Conservation (phyloP, 2,329 filamentous ascomycete genomes). For the Simplicillium aogashimaense region DNA sequence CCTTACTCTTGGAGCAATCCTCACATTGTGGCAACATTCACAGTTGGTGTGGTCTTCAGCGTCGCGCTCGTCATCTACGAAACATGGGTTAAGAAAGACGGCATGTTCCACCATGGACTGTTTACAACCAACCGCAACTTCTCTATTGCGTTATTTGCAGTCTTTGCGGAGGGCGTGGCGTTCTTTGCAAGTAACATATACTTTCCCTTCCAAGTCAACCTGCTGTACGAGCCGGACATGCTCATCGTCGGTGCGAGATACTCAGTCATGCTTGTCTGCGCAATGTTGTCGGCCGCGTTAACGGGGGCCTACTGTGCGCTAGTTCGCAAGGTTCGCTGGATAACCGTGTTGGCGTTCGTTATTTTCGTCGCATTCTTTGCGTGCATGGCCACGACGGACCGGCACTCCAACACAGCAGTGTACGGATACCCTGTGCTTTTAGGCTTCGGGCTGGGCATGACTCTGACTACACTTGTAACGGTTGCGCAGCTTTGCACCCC, state of each 20-base stretch:
- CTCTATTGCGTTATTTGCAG: slow-evolving; percentile 20
- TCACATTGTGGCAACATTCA: slow-evolving; percentile 23
- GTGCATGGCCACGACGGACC: slow-evolving; percentile 22
- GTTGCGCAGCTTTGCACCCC: slow-evolving; percentile 27
- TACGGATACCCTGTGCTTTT: slow-evolving; percentile 28
- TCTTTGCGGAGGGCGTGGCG: slow-evolving; percentile 25
- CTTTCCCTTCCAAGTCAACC: slow-evolving; percentile 25
- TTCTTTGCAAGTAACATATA: slow-evolving; percentile 32
- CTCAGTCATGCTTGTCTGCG: slow-evolving; percentile 20
- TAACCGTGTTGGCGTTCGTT: slow-evolving; percentile 14
- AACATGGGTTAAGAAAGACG: slow-evolving; percentile 22
- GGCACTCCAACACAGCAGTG: slow-evolving; percentile 11
- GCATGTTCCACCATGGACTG: slow-evolving; percentile 29
- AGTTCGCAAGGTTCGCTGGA: slow-evolving; percentile 15
- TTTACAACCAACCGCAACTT: slow-evolving; percentile 25
- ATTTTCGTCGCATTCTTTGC: slow-evolving; percentile 21
- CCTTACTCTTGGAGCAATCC: slow-evolving; percentile 26
- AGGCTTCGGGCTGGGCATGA: slow-evolving; percentile 23
- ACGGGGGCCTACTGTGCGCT: slow-evolving; percentile 20
- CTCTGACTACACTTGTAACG: slow-evolving; percentile 22
- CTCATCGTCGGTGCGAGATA: slow-evolving; percentile 22
- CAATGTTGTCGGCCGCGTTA: slow-evolving; percentile 16
- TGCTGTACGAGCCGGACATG: slow-evolving; percentile 24
- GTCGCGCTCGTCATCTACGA: slow-evolving; percentile 22
- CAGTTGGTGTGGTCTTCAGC: slow-evolving; percentile 18